Evolutionary conservation across 1,284 basidiomycete genomes (phyloP).

Genomic region (Bondarzewia mesenterica): DNA sequence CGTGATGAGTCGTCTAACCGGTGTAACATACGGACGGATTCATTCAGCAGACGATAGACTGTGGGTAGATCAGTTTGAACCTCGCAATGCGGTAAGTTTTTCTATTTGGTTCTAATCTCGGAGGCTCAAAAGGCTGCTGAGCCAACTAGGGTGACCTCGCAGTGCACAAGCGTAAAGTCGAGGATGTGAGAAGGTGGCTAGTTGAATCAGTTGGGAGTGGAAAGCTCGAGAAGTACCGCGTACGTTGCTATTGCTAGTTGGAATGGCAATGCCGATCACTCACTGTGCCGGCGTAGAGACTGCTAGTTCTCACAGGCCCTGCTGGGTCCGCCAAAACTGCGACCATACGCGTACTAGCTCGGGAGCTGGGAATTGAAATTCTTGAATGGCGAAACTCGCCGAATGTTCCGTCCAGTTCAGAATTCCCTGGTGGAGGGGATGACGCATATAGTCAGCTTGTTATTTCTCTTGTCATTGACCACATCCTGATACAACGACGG

Average conservation of each 20-base stretch:
- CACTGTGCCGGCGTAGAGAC: constrained; percentile 41
- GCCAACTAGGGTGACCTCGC: constrained; percentile 65
- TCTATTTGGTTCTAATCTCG: constrained; percentile 4
- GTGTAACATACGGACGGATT: too few species aligned
- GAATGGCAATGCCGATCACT: neutral
- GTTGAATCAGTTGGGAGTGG: constrained; percentile 73
- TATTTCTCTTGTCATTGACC: neutral
- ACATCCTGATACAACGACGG: neutral
- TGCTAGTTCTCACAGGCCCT: constrained; percentile 83
- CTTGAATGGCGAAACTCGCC: constrained; percentile 76
- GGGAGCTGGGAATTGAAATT: constrained; percentile 74
- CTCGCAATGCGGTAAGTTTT: constrained; percentile 51
- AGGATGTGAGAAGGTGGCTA: constrained; percentile 82
- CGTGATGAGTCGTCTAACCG: too few species aligned
- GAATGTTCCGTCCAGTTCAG: too few species aligned
- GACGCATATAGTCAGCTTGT: neutral
- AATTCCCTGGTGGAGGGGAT: neutral
- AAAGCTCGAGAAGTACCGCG: constrained; percentile 70
- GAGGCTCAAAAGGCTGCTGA: neutral
- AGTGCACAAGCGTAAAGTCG: constrained; percentile 83
- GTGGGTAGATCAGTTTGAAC: constrained; percentile 78
- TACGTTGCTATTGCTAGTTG: constrained; percentile 41
- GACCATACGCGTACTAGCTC: constrained; percentile 68
- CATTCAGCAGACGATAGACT: constrained; percentile 46
- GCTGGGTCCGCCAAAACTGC: constrained; percentile 90